Base-by-base conservation (phyloP, 768 basidiomycete species). In the Xerocomus brunneocitrinus region DNA sequence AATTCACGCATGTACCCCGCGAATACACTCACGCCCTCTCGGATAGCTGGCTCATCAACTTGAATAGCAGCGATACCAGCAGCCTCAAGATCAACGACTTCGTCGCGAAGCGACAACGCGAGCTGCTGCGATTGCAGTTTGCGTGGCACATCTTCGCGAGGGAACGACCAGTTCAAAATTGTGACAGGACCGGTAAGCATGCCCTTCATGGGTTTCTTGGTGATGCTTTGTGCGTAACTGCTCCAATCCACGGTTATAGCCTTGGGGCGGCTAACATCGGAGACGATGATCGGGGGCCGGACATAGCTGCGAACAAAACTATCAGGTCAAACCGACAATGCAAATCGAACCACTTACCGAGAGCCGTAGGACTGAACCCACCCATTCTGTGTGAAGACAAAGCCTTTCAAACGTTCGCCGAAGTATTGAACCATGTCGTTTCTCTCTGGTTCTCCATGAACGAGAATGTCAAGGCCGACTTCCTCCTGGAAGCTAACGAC, bases 381-480 rank as follows among this genome's bases (percentile, higher is more conserved):
- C 47, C 83, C 97, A 62, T 97, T 93, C 75, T 95, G 91, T 58
- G 97, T 98, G 78, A 99, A 99, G 72, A 90, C 91, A 69, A 99
- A 98, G 61, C 97, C 97, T 47, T 82, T 76, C 58, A 99, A 79
- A 69, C 85, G 89, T 74, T 99, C 97, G 61, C 97, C 97, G 63
- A 98, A 99, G 84, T 99, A 99, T 77, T 98, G 95, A 58, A 97
- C 95, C 95, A 98, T 98, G 81, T 98, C 95, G 72, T 98, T 98
- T 66, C 95, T 85, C 79, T 99, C 95, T 50, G 95, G 90, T 74
- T 99, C 97, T 67, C 97, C 97, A 73, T 99, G 97, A 57, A 99
- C 97, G 63, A 98, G 82, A 54, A 99, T 82, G 74, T 99, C 97
- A 62, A 99, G 85, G 61, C 91, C 95, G 61, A 94, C 82, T 73